These are phyloP conservation scores for Trichoderma polysporum DNA, from an alignment of 2,329 filamentous ascomycete genomes.

Conservation along the genomic window DNA sequence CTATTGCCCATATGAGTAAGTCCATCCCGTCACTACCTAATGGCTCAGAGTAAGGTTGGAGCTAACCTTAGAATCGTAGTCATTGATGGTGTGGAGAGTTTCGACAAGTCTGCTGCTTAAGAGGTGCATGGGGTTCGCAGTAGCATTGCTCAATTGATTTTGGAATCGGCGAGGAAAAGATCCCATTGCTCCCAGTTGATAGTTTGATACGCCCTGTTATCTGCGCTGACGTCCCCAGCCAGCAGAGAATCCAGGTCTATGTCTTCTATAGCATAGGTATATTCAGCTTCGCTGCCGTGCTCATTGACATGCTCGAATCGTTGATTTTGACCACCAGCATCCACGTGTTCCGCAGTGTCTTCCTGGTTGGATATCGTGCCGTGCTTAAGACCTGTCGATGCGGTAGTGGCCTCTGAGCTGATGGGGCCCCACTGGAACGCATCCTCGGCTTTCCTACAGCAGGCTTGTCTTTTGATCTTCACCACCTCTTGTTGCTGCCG, in stretches of 20 bases:
- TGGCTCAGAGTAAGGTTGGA: too few species aligned
- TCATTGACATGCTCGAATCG: background rate
- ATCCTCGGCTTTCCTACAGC: background rate
- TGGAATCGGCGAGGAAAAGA: conserved; percentile 1
- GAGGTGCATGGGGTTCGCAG: too few species aligned
- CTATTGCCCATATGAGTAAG: too few species aligned
- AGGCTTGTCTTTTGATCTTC: background rate
- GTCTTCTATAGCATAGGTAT: background rate
- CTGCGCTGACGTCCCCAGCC: background rate
- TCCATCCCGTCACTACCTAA: too few species aligned
- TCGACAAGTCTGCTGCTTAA: too few species aligned
- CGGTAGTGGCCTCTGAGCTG: background rate
- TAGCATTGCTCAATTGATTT: background rate
- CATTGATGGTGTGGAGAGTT: too few species aligned
- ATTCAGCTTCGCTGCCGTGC: background rate
- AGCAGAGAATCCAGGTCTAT: background rate
- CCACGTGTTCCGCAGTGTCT: background rate
- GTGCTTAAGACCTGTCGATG: background rate
- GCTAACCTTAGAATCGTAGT: too few species aligned
- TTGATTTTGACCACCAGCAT: background rate
- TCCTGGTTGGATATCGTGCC: background rate
- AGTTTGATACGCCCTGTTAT: background rate
- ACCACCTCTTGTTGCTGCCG: background rate
- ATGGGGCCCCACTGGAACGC: background rate
- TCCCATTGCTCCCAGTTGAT: conserved; percentile 8